phyloP scores from a whole-genome alignment of 148 eudicot species.

The Pouteria glomerata region DNA sequence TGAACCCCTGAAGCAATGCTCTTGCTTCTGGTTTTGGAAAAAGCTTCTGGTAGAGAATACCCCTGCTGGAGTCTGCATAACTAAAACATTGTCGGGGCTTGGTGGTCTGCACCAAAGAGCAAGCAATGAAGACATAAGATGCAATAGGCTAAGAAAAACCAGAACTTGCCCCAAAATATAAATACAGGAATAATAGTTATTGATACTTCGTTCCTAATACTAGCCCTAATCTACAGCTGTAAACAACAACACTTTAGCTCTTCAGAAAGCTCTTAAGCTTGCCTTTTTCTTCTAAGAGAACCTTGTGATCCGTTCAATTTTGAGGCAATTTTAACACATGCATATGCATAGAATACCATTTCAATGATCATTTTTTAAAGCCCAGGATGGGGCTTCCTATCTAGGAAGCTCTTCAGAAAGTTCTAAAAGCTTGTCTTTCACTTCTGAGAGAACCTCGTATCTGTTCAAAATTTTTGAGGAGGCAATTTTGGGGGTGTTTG shows the following conservation, averaged over 20 bases:
- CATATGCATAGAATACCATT: too few relatives aligned
- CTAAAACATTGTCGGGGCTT: slow-evolving; percentile 61
- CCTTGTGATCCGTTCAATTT: background rate
- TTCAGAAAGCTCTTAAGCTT: background rate
- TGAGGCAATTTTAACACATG: too few relatives aligned
- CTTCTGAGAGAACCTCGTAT: too few relatives aligned
- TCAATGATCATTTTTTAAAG: too few relatives aligned
- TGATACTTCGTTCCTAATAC: background rate
- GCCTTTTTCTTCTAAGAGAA: background rate
- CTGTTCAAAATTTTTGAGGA: background rate
- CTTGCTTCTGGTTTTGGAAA: slow-evolving; percentile 51
- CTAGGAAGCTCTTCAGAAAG: too few relatives aligned
- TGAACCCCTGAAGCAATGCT: slow-evolving; percentile 43
- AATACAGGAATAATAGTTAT: background rate
- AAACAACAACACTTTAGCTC: background rate
- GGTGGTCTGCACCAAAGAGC: slow-evolving; percentile 50
- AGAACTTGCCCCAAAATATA: background rate
- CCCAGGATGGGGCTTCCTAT: too few relatives aligned
- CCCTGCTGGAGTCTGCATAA: slow-evolving; percentile 72
- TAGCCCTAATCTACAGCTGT: background rate
- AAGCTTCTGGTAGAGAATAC: slow-evolving; percentile 48
- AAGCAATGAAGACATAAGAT: background rate
- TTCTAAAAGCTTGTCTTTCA: too few relatives aligned
- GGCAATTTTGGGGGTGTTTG: too few relatives aligned
- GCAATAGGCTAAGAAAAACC: slow-evolving; percentile 1